phyloP scores from a whole-genome alignment of 805 yeast species.

The Sugiyamaella boreocaroliniensis region DNA sequence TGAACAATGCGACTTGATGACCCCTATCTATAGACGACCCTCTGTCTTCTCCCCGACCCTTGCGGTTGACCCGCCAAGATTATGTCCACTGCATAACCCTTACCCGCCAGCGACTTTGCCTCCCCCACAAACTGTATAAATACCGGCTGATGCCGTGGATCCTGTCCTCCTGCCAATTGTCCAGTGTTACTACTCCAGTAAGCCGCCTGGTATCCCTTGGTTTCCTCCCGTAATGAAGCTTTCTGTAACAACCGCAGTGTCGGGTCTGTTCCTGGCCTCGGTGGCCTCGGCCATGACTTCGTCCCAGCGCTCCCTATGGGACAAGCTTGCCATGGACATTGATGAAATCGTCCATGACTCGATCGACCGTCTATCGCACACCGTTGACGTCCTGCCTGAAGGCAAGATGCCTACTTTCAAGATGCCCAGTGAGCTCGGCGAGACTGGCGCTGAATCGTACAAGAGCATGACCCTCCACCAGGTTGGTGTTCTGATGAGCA shows the following conservation, averaged over 20 bases:
- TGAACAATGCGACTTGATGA: too few species aligned
- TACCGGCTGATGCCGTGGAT: constrained; percentile 4
- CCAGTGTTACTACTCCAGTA: background rate
- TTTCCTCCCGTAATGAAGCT: background rate
- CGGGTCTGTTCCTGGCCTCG: constrained; percentile 1
- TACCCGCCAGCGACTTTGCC: background rate
- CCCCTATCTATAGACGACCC: too few species aligned
- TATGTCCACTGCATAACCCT: background rate
- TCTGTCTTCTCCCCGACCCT: background rate
- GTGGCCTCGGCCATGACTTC: constrained; percentile 3
- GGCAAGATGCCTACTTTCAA: constrained; percentile 7
- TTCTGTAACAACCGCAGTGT: background rate
- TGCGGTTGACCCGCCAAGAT: background rate
- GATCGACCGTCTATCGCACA: background rate
- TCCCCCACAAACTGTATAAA: constrained; percentile 1
- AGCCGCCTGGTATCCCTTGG: background rate
- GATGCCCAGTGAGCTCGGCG: constrained; percentile 10
- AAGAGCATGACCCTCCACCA: constrained; percentile 1
- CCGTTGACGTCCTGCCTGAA: background rate
- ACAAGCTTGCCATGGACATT: background rate
- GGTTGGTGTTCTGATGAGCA: constrained; percentile 24
- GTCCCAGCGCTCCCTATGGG: background rate
- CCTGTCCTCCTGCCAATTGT: background rate
- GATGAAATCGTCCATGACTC: background rate
- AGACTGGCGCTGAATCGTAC: constrained; percentile 4